Evolutionary conservation across 2,329 filamentous ascomycete genomes (phyloP).

Genomic region (Phialophora tarda): DNA sequence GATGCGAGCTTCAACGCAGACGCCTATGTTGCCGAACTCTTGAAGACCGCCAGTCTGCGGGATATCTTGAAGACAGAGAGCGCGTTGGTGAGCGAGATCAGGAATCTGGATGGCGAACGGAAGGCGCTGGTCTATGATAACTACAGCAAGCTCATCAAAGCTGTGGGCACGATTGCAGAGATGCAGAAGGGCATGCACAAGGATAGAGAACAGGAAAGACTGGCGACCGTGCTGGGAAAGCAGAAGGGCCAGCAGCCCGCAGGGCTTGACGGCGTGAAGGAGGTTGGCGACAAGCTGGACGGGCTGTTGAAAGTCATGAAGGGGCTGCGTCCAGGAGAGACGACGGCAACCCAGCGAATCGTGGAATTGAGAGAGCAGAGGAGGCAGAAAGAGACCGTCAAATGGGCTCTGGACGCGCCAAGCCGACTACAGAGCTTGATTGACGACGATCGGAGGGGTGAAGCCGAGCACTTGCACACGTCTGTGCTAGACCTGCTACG

Average conservation of each 20-base stretch:
- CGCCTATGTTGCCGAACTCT: conserved; percentile 55
- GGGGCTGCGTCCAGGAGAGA: conserved; percentile 51
- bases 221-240: conserved; percentile 35
- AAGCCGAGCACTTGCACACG: conserved; percentile 51
- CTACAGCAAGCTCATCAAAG: conserved; percentile 94
- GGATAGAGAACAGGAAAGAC: conserved; percentile 48
- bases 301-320: conserved; percentile 55
- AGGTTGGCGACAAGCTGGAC: conserved; percentile 38
- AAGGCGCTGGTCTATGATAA: conserved; percentile 98
- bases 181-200: conserved; percentile 57
- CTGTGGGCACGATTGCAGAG: conserved; percentile 92
- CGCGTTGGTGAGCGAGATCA: conserved; percentile 69
- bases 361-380: conserved; percentile 40
- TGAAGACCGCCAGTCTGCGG: conserved; percentile 50
- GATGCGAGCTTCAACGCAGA: conserved; percentile 72
- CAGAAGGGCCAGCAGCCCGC: conserved; percentile 12
- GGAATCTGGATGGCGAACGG: conserved; percentile 90
- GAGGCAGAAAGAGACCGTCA: conserved; percentile 50
- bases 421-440: conserved; percentile 47
- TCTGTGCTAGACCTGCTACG: conserved; percentile 48
- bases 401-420: conserved; percentile 53
- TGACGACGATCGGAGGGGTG: conserved; percentile 47
- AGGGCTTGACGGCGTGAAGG: conserved; percentile 35
- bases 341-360: conserved; percentile 41
- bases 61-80: conserved; percentile 54